phyloP scores from a whole-genome alignment of 768 basidiomycete species.

The Chiua virens region DNA sequence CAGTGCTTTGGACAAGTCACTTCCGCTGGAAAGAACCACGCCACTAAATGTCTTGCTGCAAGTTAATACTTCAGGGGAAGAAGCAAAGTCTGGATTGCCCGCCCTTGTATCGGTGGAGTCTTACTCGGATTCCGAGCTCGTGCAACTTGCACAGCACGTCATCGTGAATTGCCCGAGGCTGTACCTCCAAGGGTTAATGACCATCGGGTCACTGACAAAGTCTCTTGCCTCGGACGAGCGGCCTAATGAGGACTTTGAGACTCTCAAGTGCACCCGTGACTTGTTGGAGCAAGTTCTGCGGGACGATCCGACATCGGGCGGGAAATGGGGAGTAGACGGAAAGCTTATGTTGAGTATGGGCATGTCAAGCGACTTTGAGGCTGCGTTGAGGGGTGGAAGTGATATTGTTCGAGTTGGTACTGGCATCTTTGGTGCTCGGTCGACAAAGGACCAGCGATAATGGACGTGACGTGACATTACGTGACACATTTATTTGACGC shows the following conservation, averaged over 20 bases:
- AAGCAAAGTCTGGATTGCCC: constrained; percentile 80
- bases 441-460: constrained; percentile 43
- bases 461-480: constrained; percentile 22
- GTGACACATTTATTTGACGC: constrained; percentile 32
- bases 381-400: constrained; percentile 80
- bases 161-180: constrained; percentile 72
- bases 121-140: constrained; percentile 48
- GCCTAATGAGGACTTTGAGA: constrained; percentile 73
- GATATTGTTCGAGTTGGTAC: constrained; percentile 91
- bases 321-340: constrained; percentile 51
- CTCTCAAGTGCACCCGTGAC: constrained; percentile 63
- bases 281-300: constrained; percentile 49
- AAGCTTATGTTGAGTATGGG: constrained; percentile 83
- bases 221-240: constrained; percentile 49
- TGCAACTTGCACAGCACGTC: constrained; percentile 69
- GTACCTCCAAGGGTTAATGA: constrained; percentile 88
- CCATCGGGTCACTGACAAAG: constrained; percentile 82
- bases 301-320: constrained; percentile 19
- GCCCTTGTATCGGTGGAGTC: constrained; percentile 46
- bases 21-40: constrained; percentile 51
- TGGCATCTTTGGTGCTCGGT: constrained; percentile 79
- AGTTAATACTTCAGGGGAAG: constrained; percentile 95
- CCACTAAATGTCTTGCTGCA: constrained; percentile 86
- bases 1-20: constrained; percentile 70
- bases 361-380: constrained; percentile 94